A percentile compares a stretch with the other conserved stretches of the same genome.
phyloP scores from a whole-genome alignment of 2,329 filamentous ascomycete genomes.

The Xylariomycetidae sp. region DNA sequence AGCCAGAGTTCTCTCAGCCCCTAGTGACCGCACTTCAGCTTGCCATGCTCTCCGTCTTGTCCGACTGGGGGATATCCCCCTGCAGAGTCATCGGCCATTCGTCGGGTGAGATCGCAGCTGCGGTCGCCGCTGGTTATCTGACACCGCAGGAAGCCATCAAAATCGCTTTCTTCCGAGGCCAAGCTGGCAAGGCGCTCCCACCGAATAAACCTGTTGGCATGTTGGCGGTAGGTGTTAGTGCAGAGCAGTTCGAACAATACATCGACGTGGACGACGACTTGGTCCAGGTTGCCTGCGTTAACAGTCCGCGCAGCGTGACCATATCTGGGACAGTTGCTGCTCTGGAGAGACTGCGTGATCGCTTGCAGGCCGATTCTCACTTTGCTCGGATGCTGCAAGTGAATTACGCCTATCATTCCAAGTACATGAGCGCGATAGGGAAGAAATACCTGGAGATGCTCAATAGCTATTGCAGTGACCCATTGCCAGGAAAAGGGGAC shows the following conservation, averaged over 20 bases:
- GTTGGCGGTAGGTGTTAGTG: conserved; percentile 23
- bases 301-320: conserved; percentile 24
- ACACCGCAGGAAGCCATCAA: conserved; percentile 20
- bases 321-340: conserved; percentile 19
- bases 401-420: conserved; percentile 28
- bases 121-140: conserved; percentile 21
- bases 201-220: conserved; percentile 23
- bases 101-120: conserved; percentile 28
- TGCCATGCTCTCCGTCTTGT: conserved; percentile 24
- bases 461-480: too few species aligned
- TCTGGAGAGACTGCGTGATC: conserved; percentile 10
- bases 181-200: conserved; percentile 9
- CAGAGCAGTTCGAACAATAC: conserved; percentile 11
- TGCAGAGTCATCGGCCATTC: conserved; percentile 25
- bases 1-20: conserved; percentile 27
- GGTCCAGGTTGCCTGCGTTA: conserved; percentile 18
- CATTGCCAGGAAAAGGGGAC: too few species aligned
- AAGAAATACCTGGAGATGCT: conserved; percentile 13
- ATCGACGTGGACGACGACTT: conserved; percentile 13
- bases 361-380: conserved; percentile 13
- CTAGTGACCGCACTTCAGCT: conserved; percentile 33
- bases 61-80: conserved; percentile 17
- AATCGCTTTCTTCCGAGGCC: conserved; percentile 27
- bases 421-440: conserved; percentile 17
- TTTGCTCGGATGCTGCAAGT: conserved; percentile 26